Evolutionary conservation across 2,329 filamentous ascomycete genomes (phyloP), one percentile per base, ranked within the genome.

Genomic region (Metarhizium robertsii): DNA sequence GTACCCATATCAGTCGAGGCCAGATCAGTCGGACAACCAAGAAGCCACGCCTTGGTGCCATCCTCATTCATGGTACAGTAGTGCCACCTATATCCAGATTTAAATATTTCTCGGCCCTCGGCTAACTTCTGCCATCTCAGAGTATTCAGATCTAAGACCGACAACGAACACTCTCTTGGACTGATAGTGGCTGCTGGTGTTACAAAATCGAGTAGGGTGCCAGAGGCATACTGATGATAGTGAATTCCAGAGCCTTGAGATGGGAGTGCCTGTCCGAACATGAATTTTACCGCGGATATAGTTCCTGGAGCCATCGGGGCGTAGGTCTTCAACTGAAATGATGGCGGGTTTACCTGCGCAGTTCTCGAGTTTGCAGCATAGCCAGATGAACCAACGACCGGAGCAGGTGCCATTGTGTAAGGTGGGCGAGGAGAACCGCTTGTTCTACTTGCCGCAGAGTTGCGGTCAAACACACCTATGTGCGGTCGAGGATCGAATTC

Each of bases 31-130:
- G 88, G 88, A 65, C 91, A 96, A 8, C 94, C 94, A n/a, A 99
- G 79, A 29, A 99, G 77, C 92, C 94, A 99, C 7, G 91, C 94
- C 67, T 95, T 96, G 6, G 94, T 96, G 6, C 92, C 92, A 64
- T 95, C 90, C 58, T 94, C 86, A 67, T 96, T 95, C 72, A 96
- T 88, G 3, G 91, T 95, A 69, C 94, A 97, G 68, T 99, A 99
- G 69, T 97, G 92, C 94, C 94, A 99, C 57, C 92, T 84, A 69
- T 94, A 97, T n/a, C 88, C 90, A 0, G 85, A 77, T 62, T 88
- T 88, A 73, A 96, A 99, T 38, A 99, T 86, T 67, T 99, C 94
- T 52, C 90, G 87, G 3, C 94, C 94, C 65, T 96, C 92, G 1
- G 92, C 94, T 18, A 99, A 78, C 67, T 92, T 95, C 70, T 96